These are phyloP conservation scores for Hansenula sp. DNA, from an alignment of 1,139 yeast species.

Conservation along the genomic window DNA sequence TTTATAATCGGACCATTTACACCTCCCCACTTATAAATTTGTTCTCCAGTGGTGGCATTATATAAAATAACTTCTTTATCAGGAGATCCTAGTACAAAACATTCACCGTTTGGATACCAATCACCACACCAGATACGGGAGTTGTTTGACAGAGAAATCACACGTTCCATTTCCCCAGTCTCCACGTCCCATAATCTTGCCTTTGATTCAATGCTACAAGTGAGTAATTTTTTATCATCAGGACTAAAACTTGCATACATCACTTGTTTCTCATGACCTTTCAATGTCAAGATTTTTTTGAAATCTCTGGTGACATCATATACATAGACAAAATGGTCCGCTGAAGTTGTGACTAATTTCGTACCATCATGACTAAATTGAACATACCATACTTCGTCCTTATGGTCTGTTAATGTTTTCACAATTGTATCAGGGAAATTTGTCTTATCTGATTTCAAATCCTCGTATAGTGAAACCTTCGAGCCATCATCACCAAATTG, in stretches of 20 bases:
- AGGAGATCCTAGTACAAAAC: slow-evolving; percentile 72
- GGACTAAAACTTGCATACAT: slow-evolving; percentile 71
- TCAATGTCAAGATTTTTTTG: slow-evolving; percentile 35
- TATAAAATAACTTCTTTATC: slow-evolving; percentile 69
- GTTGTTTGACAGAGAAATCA: slow-evolving; percentile 15
- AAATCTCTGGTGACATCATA: slow-evolving; percentile 63
- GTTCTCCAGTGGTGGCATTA: slow-evolving; percentile 42
- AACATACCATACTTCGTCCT: slow-evolving; percentile 82
- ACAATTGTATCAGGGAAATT: slow-evolving; percentile 46
- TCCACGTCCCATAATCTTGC: slow-evolving; percentile 61
- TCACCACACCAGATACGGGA: slow-evolving; percentile 62
- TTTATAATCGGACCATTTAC: slow-evolving; percentile 45
- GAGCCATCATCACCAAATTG: slow-evolving; percentile 23
- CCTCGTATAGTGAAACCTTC: slow-evolving; percentile 22
- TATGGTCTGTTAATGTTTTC: slow-evolving; percentile 46
- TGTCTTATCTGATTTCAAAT: slow-evolving; percentile 25
- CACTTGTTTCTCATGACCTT: slow-evolving; percentile 57
- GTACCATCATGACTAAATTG: slow-evolving; percentile 77
- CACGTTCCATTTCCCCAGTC: slow-evolving; percentile 26
- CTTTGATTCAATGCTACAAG: slow-evolving; percentile 63
- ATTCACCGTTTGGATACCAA: slow-evolving; percentile 62
- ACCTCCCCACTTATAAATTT: slow-evolving; percentile 19
- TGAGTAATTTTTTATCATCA: slow-evolving; percentile 53
- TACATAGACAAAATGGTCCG: slow-evolving; percentile 60
- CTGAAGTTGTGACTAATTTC: slow-evolving; percentile 71